Base-by-base conservation (phyloP, 352 stramenopile genomes). In the Halophytophthora batemanensis region DNA sequence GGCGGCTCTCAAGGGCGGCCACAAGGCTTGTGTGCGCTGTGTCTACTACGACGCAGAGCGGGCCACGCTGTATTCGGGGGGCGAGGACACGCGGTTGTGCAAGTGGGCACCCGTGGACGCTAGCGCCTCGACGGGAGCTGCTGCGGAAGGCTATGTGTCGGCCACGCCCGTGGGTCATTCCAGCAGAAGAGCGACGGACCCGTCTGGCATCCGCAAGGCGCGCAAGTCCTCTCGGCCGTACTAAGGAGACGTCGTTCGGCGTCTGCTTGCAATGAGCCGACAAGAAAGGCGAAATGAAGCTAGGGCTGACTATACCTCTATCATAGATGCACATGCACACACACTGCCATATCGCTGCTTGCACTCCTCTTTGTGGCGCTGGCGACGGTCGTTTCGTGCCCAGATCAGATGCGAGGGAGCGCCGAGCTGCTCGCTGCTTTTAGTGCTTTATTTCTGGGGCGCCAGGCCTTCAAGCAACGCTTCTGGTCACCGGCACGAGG, bases 71-170 rank as follows among this genome's bases (percentile, higher is more conserved):
- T 88, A 81, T 50, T 93, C 88, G 3, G 88, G 88, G 19, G 88
- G 86, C 1, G 88, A 97, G 55, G 88, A 97, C 53, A 74, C 88
- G 11, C 74, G 86, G 3, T 47, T 97, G 31, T 96, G 88, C 61
- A 75, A 76, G 43, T 97, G 88, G 88, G 60, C 59, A 12, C 46
- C 74, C 5, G 19, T 46, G 2, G 23, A 19, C 12, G 31, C 35
- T 6, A 13, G 25, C 6, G 47, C 17, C 0, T 18, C 33, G 8
- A 39, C 48, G 6, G 41, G 22, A 3, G 23, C 57, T 10, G 17
- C 31, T 6, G 36, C 34, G 15, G 53, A 54, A 37, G 36, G 54
- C 23, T 46, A 46, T 39, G 41, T 46, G 12, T 51, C 22, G 1
- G 34, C 38, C 2, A 34, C 40, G 8, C 55, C 43, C 3, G 58